Evolutionary conservation across 2,329 filamentous ascomycete species (phyloP).

Genomic region (Penicillium vulpinum): DNA sequence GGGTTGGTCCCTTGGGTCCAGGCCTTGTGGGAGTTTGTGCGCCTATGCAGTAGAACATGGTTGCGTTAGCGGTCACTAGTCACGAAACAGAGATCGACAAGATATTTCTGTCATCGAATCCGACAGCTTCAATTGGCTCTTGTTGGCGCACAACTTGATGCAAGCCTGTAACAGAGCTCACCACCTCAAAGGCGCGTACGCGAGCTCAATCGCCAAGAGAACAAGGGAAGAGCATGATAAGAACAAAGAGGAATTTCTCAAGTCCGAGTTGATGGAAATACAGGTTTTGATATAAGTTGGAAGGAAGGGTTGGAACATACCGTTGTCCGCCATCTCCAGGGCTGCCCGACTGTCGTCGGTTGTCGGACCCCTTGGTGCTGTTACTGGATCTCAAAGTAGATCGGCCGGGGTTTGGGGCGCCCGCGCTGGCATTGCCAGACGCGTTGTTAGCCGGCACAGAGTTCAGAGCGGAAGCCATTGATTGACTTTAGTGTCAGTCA

Average conservation of each 20-base stretch:
- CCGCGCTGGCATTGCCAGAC: slow-evolving; percentile 40
- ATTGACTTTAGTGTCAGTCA: slow-evolving; percentile 32
- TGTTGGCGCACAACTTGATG: slow-evolving; percentile 16
- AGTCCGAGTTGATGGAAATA: background rate
- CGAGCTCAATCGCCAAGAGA: slow-evolving; percentile 1
- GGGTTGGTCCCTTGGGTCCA: slow-evolving; percentile 64
- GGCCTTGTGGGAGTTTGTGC: slow-evolving; percentile 58
- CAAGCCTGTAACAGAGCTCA: slow-evolving; percentile 10
- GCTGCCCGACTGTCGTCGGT: slow-evolving; percentile 58
- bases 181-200: slow-evolving; percentile 18
- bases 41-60: slow-evolving; percentile 36
- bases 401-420: slow-evolving; percentile 42
- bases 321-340: slow-evolving; percentile 56
- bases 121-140: slow-evolving; percentile 20
- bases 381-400: slow-evolving; percentile 53
- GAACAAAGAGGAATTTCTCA: background rate
- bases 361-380: slow-evolving; percentile 53
- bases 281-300: background rate
- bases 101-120: slow-evolving; percentile 4
- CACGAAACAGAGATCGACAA: slow-evolving; percentile 2
- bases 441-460: slow-evolving; percentile 39
- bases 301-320: slow-evolving; percentile 44
- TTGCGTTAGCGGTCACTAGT: slow-evolving; percentile 22
- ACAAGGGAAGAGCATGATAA: slow-evolving; percentile 2
- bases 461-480: slow-evolving; percentile 46